Percentiles rank a stretch among this genome's conserved stretches.
Conservation (phyloP, 75 land plant species). For the Isoetes taiwanensis region DNA sequence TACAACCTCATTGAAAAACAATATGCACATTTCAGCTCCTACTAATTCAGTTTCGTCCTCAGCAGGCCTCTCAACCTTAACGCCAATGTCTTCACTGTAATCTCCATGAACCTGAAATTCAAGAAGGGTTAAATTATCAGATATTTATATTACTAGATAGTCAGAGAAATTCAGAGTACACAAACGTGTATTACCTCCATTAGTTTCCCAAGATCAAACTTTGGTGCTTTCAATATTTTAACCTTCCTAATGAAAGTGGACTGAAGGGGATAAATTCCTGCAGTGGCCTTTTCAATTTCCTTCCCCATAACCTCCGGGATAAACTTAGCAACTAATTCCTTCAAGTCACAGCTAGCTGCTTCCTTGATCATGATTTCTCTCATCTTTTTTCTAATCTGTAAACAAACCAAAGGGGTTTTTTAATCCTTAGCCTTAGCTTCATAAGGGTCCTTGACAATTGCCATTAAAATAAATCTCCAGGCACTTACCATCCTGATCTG, state of each 20-base stretch:
- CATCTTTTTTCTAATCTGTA: constrained; percentile 85
- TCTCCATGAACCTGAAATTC: constrained; percentile 76
- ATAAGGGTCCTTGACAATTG: too few species aligned
- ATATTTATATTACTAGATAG: not conserved
- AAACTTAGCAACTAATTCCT: constrained; percentile 72
- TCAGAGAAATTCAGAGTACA: not conserved
- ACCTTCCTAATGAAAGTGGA: constrained; percentile 62
- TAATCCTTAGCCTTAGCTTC: too few species aligned
- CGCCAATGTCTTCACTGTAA: constrained; percentile 62
- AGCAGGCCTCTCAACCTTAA: constrained; percentile 50
- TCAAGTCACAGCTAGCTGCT: constrained; percentile 61
- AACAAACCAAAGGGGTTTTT: too few species aligned
- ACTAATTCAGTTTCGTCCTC: constrained; percentile 36
- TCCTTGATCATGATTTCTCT: constrained; percentile 67
- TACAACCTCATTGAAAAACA: too few species aligned
- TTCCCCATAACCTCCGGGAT: constrained; percentile 85
- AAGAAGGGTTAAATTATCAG: not conserved
- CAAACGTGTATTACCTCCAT: constrained; percentile 51
- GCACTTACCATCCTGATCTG: constrained; percentile 61
- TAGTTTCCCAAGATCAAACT: constrained; percentile 73
- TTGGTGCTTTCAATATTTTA: constrained; percentile 77
- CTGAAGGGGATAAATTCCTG: constrained; percentile 74
- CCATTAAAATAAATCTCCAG: not conserved
- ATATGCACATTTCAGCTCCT: too few species aligned
- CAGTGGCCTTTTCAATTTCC: constrained; percentile 91